These are phyloP conservation scores for Chalciporus sphaerocephalus DNA, from an alignment of 768 basidiomycete species.

Conservation along the genomic window DNA sequence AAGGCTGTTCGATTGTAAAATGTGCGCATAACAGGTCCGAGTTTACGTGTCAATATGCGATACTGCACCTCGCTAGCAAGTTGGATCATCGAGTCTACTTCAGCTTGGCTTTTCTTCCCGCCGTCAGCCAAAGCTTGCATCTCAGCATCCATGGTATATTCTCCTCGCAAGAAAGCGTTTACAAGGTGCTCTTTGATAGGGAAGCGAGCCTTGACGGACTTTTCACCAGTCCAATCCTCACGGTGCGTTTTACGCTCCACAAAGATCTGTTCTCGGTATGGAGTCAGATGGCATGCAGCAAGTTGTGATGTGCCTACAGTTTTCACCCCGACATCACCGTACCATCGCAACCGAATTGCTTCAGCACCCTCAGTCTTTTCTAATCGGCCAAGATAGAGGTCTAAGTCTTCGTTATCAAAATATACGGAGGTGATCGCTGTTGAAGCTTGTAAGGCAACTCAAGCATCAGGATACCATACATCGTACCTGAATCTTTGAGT, in stretches of 20 bases:
- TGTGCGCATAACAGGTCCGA: conserved; percentile 88
- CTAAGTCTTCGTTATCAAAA: conserved; percentile 93
- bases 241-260: conserved; percentile 90
- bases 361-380: conserved; percentile 99
- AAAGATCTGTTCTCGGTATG: conserved; percentile 53
- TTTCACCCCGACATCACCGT: conserved; percentile 80
- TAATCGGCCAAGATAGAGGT: conserved; percentile 91
- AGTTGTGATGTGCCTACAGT: conserved; percentile 48
- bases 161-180: conserved; percentile 85
- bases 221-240: conserved; percentile 99
- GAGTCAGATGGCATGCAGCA: neutral
- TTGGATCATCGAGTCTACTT: conserved; percentile 92
- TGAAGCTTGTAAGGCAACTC: conserved; percentile 9
- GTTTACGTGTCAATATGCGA: conserved; percentile 71
- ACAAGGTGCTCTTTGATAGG: conserved; percentile 91
- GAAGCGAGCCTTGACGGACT: conserved; percentile 96
- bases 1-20: conserved; percentile 99
- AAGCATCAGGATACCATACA: neutral
- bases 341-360: conserved; percentile 95
- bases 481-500: conserved; percentile 67
- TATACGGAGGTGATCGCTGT: conserved; percentile 94
- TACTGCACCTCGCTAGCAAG: conserved; percentile 98
- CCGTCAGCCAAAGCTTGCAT: conserved; percentile 81
- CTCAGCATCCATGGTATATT: conserved; percentile 90
- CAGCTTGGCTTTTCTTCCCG: conserved; percentile 89